Evolutionary conservation across 495 filamentous ascomycete species (phyloP).

Genomic region (Xylaria flabelliformis): DNA sequence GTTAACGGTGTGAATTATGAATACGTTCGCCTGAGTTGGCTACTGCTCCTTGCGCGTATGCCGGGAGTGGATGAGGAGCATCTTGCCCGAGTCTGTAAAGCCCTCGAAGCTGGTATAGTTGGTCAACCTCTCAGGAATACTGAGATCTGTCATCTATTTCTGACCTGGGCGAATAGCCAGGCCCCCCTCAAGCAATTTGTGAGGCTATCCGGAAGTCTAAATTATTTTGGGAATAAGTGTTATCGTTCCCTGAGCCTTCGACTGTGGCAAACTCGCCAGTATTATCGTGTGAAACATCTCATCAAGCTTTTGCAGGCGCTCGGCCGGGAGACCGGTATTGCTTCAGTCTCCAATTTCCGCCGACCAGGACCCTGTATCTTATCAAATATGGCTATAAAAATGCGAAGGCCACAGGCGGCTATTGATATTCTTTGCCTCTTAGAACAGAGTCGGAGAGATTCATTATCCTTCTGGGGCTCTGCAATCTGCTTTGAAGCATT

Average conservation of each 20-base stretch:
- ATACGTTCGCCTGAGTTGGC: slow-evolving; percentile 34
- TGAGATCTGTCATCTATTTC: slow-evolving; percentile 35
- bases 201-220: background rate
- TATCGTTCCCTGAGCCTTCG: background rate
- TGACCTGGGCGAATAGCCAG: slow-evolving; percentile 25
- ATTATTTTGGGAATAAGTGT: background rate
- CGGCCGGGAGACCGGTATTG: slow-evolving; percentile 12
- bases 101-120: slow-evolving; percentile 31
- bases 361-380: slow-evolving; percentile 20
- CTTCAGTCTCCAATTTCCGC: slow-evolving; percentile 6
- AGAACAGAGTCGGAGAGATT: slow-evolving; percentile 25
- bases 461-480: slow-evolving; percentile 27
- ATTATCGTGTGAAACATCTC: background rate
- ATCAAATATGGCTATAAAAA: slow-evolving; percentile 30
- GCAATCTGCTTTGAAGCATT: slow-evolving; percentile 26
- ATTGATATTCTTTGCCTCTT: slow-evolving; percentile 34
- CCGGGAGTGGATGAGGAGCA: slow-evolving; percentile 29
- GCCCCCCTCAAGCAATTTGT: slow-evolving; percentile 15
- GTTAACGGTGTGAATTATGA: slow-evolving; percentile 18
- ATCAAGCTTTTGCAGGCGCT: slow-evolving; percentile 6
- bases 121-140: slow-evolving; percentile 20
- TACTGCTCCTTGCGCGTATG: slow-evolving; percentile 35
- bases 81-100: slow-evolving; percentile 21
- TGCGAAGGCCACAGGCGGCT: slow-evolving; percentile 29
- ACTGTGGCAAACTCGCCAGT: slow-evolving; percentile 23